Conservation (phyloP, 2,329 filamentous ascomycete species). For the Pseudopyricularia javanii region DNA sequence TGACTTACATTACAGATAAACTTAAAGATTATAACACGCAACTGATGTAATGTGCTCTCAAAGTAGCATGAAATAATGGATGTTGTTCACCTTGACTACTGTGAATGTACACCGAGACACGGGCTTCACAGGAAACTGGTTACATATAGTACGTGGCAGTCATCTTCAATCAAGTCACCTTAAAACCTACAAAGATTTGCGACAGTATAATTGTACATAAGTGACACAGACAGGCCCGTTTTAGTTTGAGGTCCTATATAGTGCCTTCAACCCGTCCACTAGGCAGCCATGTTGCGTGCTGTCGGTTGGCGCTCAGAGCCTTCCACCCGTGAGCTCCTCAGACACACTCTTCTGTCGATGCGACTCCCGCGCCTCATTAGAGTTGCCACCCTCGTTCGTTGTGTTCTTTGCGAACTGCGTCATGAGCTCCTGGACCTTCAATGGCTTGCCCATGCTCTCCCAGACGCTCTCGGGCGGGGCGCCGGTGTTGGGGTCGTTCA, state of each 20-base stretch:
- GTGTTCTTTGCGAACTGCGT: constrained; percentile 7
- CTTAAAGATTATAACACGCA: too few relatives aligned
- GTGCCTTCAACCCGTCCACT: neutral
- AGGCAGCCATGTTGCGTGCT: neutral
- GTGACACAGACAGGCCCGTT: neutral
- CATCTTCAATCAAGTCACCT: neutral
- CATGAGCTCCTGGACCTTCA: constrained; percentile 31
- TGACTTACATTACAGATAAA: neutral
- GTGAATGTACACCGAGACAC: too few relatives aligned
- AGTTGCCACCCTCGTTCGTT: neutral
- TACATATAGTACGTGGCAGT: too few relatives aligned
- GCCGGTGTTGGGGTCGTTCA: constrained; percentile 19
- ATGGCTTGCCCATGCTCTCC: constrained; percentile 34
- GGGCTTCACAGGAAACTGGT: too few relatives aligned
- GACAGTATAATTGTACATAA: neutral
- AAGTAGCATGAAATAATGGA: too few relatives aligned
- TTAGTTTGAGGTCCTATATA: neutral
- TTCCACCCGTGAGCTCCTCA: constrained; percentile 48
- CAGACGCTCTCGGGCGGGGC: constrained; percentile 33
- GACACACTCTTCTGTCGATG: constrained; percentile 40
- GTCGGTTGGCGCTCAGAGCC: constrained; percentile 22
- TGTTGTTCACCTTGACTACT: too few relatives aligned
- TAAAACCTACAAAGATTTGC: neutral
- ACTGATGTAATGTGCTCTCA: too few relatives aligned
- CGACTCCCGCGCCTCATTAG: constrained; percentile 30